A percentile compares a stretch with the other conserved stretches of the same genome.
Conservation (phyloP, 2,329 filamentous ascomycete genomes). For the Aspergillus versicolor region DNA sequence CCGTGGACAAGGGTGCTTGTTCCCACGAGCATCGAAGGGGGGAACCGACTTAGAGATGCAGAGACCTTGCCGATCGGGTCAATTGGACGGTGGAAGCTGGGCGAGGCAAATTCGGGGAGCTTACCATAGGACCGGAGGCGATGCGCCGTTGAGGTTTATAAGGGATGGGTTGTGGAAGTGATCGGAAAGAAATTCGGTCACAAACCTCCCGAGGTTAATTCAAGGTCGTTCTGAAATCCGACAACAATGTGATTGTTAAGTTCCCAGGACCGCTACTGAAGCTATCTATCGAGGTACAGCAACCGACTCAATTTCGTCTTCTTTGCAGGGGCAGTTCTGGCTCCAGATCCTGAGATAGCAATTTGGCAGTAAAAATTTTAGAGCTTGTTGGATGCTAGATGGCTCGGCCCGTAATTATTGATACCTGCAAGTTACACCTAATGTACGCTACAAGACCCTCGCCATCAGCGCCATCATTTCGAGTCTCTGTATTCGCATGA, state of each 20-base stretch:
- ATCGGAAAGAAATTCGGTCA: constrained; percentile 9
- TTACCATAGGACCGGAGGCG: constrained; percentile 8
- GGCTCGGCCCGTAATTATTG: not conserved
- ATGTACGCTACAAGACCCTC: not conserved
- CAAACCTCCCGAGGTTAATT: constrained; percentile 7
- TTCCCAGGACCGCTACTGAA: constrained; percentile 4
- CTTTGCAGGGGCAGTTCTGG: not conserved
- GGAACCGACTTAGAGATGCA: constrained; percentile 3
- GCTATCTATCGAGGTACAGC: constrained; percentile 3
- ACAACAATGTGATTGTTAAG: not conserved
- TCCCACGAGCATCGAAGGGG: constrained; percentile 6
- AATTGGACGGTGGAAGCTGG: constrained; percentile 4
- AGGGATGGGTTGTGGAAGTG: not conserved
- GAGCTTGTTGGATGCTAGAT: not conserved
- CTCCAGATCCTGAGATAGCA: not conserved
- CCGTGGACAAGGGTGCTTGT: constrained; percentile 7
- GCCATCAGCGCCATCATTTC: constrained; percentile 3
- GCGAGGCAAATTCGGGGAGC: not conserved
- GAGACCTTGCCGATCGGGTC: constrained; percentile 8
- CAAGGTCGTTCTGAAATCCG: not conserved
- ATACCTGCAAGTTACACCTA: not conserved
- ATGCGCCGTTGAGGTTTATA: constrained; percentile 9
- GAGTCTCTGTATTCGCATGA: not conserved
- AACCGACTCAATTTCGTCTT: not conserved
- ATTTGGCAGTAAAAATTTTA: not conserved